Percentiles rank a stretch among this genome's conserved stretches.
phyloP scores from a whole-genome alignment of 306 rosid genomes.

The Oemleria cerasiformis region DNA sequence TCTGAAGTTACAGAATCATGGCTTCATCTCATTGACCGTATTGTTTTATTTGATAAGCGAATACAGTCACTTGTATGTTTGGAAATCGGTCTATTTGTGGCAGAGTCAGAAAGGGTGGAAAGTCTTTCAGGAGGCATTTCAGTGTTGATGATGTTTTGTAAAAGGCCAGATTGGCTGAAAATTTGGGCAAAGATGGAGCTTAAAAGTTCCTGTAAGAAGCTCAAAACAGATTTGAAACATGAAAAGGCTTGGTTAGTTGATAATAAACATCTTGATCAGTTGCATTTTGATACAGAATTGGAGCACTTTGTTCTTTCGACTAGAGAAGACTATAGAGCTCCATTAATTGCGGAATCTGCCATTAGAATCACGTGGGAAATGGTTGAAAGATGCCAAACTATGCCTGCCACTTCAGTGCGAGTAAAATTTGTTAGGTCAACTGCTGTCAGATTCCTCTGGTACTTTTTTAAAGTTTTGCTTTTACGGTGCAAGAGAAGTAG shows the following conservation, averaged over 20 bases:
- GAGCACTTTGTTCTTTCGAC: slow-evolving; percentile 35
- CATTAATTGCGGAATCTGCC: slow-evolving; percentile 48
- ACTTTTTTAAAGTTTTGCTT: slow-evolving; percentile 57
- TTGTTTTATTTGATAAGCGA: slow-evolving; percentile 53
- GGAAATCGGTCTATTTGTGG: slow-evolving; percentile 39
- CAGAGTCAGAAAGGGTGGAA: slow-evolving; percentile 43
- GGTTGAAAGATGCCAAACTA: slow-evolving; percentile 54
- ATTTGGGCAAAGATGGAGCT: slow-evolving; percentile 79
- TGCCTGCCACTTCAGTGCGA: slow-evolving; percentile 47
- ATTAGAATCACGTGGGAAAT: slow-evolving; percentile 63
- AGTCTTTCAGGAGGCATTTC: slow-evolving; percentile 49
- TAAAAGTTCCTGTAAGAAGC: slow-evolving; percentile 61
- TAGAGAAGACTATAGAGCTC: slow-evolving; percentile 60
- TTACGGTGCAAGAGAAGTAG: slow-evolving; percentile 45
- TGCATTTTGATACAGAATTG: slow-evolving; percentile 25
- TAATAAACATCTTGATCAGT: slow-evolving; percentile 28
- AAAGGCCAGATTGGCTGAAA: slow-evolving; percentile 67
- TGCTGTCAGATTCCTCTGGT: slow-evolving; percentile 65
- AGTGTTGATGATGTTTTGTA: slow-evolving; percentile 49
- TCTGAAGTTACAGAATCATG: slow-evolving; percentile 49
- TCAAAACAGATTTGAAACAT: slow-evolving; percentile 49
- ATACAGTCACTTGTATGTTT: slow-evolving; percentile 54
- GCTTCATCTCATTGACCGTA: slow-evolving; percentile 67
- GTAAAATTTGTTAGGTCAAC: slow-evolving; percentile 55
- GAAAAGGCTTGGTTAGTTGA: slow-evolving; percentile 52